Base-by-base conservation (phyloP, 257 asterid genomes). In the Solanum neorickii region DNA sequence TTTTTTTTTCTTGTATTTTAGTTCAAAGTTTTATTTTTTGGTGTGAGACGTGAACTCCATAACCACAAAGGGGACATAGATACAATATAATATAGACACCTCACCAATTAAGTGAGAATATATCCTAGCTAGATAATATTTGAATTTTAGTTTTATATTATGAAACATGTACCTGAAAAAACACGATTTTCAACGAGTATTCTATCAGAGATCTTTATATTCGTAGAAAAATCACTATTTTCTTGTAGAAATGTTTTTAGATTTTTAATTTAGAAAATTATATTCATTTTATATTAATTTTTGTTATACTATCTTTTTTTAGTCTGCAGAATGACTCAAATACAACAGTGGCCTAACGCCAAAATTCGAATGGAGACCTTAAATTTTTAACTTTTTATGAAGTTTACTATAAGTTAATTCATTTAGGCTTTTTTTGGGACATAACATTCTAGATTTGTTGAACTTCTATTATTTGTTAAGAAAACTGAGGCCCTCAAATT, bases 131-230 rank as follows among this genome's bases (percentile, higher is more conserved):
- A 42, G 0, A 46, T 47, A 27, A 29, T 74, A 52, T 47, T 49
- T 82, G 4, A 20, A 27, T 82, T 80, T 31, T 16, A 27, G 2
- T 9, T 27, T 47, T 37, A 39, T 39, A 11, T 74, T 0, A 37
- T 73, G 1, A 3, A 35, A 21, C 0, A 35, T 0, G 3, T 5
- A 18, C 7, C 11, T 21, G 8, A 70, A 31, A 31, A n/a, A 31
- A 70, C 0, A 29, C 6, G 3, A 25, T n/a, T 25, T 1, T 68
- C 1, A 2, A 16, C 0, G 0, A 0, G 7, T 2, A 33, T 72
- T 15, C 3, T 7, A 2, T 69, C 21, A 69, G 0, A 33, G 9
- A 70, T 70, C 1, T 15, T 0, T 12, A 11, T 4, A 0, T n/a
- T 62, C 31, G 1, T 0, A 0, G 0, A n/a, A 62, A 62, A 62